phyloP scores from a whole-genome alignment of 352 stramenopile genomes.

The Globisporangium camurandrum region DNA sequence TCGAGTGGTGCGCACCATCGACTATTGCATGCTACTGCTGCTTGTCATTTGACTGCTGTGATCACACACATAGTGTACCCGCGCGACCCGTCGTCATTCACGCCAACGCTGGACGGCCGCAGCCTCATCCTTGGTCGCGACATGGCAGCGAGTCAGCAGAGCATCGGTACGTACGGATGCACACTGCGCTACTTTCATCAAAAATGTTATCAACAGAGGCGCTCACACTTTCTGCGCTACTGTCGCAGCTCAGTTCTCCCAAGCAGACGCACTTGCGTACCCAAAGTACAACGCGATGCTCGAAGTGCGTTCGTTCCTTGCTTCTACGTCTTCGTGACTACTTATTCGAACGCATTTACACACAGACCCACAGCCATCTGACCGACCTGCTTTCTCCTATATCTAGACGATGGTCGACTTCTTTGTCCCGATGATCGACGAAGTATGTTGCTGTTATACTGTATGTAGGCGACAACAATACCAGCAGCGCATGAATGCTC shows the following conservation, averaged over 20 bases:
- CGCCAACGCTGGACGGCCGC: slow-evolving; percentile 63
- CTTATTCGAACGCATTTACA: background rate
- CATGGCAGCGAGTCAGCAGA: slow-evolving; percentile 67
- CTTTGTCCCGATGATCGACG: slow-evolving; percentile 75
- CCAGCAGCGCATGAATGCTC: background rate
- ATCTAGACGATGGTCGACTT: slow-evolving; percentile 68
- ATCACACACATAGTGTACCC: slow-evolving; percentile 43
- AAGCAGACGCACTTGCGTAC: slow-evolving; percentile 67
- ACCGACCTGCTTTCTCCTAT: background rate
- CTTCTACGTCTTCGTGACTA: background rate
- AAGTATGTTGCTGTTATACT: no score
- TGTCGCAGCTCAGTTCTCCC: slow-evolving; percentile 71
- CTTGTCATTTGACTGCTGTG: background rate
- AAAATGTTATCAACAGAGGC: background rate
- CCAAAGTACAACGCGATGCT: slow-evolving; percentile 80
- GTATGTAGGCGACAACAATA: no score
- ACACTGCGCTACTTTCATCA: background rate
- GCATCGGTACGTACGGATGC: slow-evolving; percentile 38
- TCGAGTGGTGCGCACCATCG: background rate
- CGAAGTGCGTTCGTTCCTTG: slow-evolving; percentile 23
- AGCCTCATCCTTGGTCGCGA: slow-evolving; percentile 76
- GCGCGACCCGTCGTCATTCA: slow-evolving; percentile 84
- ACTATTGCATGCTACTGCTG: background rate
- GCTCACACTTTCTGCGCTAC: background rate
- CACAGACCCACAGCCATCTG: background rate